These are phyloP conservation scores for Botryotinia globosa DNA, from an alignment of 2,329 filamentous ascomycete species.

Conservation along the genomic window DNA sequence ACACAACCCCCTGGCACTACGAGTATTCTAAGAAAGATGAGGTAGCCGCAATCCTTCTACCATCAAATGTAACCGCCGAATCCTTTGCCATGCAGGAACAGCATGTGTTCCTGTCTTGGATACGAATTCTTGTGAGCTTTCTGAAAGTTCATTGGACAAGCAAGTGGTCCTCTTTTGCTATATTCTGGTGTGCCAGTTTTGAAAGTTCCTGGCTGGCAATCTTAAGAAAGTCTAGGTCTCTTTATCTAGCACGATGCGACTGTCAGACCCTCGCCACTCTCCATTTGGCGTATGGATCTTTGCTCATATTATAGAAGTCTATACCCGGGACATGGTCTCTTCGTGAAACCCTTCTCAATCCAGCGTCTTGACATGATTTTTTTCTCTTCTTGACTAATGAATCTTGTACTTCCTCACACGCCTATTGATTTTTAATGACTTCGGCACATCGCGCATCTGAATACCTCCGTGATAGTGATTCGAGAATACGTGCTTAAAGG, in stretches of 20 bases:
- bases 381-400: not conserved
- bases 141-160: not conserved
- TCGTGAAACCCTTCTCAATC: not conserved
- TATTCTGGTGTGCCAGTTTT: not conserved
- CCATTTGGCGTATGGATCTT: not conserved
- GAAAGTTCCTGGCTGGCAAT: not conserved
- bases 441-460: not conserved
- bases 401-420: not conserved
- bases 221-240: not conserved
- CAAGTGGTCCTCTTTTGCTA: not conserved
- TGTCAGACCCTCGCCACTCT: not conserved
- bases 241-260: not conserved
- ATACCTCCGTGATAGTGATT: not conserved
- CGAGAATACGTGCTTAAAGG: not conserved
- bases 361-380: not conserved
- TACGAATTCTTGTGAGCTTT: not conserved
- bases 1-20: not conserved
- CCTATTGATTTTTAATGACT: not conserved
- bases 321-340: not conserved
- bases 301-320: not conserved
- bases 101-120: not conserved
- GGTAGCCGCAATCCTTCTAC: constrained; percentile 15
- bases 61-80: not conserved
- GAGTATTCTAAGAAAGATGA: constrained; percentile 18
- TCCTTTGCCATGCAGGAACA: constrained; percentile 15